Conservation (phyloP, 2,329 filamentous ascomycete genomes). For the Alternaria triticina region DNA sequence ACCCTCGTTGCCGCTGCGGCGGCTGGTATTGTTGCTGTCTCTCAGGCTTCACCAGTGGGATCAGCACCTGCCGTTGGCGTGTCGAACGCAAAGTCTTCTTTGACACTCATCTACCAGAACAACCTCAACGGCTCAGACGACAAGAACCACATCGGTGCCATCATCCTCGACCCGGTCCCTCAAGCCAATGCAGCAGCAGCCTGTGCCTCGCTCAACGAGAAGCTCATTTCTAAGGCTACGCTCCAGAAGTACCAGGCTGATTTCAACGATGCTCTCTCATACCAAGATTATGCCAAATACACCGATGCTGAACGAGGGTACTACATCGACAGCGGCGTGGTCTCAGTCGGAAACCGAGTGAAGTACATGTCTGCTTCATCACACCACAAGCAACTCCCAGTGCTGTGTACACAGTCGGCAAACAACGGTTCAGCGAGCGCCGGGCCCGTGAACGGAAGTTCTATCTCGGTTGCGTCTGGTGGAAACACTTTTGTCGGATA, state of each 20-base stretch:
- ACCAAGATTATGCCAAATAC: constrained; percentile 53
- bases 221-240: constrained; percentile 51
- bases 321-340: constrained; percentile 51
- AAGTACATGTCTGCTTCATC: constrained; percentile 40
- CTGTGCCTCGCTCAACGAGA: constrained; percentile 58
- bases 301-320: constrained; percentile 49
- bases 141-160: constrained; percentile 59
- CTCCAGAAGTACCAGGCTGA: constrained; percentile 54
- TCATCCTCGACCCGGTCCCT: constrained; percentile 55
- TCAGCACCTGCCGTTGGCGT: constrained; percentile 15
- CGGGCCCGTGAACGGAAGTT: constrained; percentile 29
- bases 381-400: constrained; percentile 48
- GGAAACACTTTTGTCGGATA: constrained; percentile 58
- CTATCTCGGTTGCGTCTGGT: constrained; percentile 50
- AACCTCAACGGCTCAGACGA: constrained; percentile 62
- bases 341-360: constrained; percentile 47
- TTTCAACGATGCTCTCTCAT: constrained; percentile 55
- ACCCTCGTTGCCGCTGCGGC: constrained; percentile 29
- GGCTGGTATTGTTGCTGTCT: constrained; percentile 24
- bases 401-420: constrained; percentile 60
- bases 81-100: constrained; percentile 49
- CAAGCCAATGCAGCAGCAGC: constrained; percentile 49
- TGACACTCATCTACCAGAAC: constrained; percentile 62
- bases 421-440: constrained; percentile 43
- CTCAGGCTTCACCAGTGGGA: constrained; percentile 24